phyloP scores from a whole-genome alignment of 768 basidiomycete species.

The Lentinula edodes region DNA sequence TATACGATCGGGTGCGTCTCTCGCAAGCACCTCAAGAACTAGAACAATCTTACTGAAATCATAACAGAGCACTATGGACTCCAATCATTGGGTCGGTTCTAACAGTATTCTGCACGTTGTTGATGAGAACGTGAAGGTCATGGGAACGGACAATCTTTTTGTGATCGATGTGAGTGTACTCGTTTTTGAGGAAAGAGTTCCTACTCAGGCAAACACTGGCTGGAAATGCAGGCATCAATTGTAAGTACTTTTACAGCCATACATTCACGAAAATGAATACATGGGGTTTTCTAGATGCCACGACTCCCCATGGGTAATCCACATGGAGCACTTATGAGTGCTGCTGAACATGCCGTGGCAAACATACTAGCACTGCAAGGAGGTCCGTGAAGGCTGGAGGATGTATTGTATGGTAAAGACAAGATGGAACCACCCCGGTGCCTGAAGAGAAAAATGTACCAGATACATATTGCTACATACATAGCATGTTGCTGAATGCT shows the following conservation, averaged over 20 bases:
- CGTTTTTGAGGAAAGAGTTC: not conserved
- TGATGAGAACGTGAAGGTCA: constrained; percentile 52
- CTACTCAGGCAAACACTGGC: not conserved
- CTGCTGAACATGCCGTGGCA: constrained; percentile 51
- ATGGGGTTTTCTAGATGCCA: constrained; percentile 30
- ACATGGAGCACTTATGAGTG: constrained; percentile 49
- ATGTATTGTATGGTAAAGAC: not conserved
- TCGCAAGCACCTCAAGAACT: not conserved
- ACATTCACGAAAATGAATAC: not conserved
- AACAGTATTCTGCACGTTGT: constrained; percentile 47
- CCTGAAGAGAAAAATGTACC: not conserved
- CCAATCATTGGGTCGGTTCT: constrained; percentile 64
- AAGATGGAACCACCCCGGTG: not conserved
- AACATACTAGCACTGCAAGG: constrained; percentile 51
- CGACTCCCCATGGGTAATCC: constrained; percentile 55
- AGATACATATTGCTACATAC: too few species aligned
- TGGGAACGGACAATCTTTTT: constrained; percentile 44
- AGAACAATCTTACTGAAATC: constrained; percentile 12
- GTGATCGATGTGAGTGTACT: constrained; percentile 38
- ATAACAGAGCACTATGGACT: constrained; percentile 41
- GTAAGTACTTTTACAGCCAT: constrained; percentile 15
- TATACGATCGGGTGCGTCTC: not conserved
- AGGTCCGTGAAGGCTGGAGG: constrained; percentile 31
- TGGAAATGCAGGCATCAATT: constrained; percentile 23
- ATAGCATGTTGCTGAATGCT: too few species aligned